phyloP scores from a whole-genome alignment of 192 early-diverging fungal species.

The Geranomyces michiganensis region DNA sequence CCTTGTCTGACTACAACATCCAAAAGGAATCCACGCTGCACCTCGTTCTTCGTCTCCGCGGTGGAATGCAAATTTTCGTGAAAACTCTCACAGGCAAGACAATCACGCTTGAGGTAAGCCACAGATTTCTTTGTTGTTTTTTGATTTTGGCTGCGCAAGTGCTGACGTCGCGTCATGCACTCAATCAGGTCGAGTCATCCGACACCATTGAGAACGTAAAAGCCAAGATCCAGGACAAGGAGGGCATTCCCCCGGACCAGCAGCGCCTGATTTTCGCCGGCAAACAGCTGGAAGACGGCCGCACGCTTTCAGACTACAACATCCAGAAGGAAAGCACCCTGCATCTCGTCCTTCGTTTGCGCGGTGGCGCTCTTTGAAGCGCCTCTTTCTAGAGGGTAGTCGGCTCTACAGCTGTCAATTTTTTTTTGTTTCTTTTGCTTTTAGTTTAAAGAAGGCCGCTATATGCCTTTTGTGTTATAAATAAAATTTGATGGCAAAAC shows the following conservation, averaged over 20 bases:
- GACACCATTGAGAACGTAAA: slow-evolving; percentile 79
- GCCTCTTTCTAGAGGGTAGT: too few species aligned
- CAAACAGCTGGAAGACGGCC: slow-evolving; percentile 79
- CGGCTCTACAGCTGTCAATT: too few species aligned
- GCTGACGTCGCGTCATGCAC: slow-evolving; percentile 45
- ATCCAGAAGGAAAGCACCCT: slow-evolving; percentile 73
- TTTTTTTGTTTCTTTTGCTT: too few species aligned
- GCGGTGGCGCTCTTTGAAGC: slow-evolving; percentile 42
- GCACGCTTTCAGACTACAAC: slow-evolving; percentile 59
- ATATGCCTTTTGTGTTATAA: too few species aligned
- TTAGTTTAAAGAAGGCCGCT: too few species aligned
- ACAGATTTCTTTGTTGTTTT: too few species aligned
- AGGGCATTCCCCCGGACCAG: slow-evolving; percentile 79
- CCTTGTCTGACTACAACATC: slow-evolving; percentile 62
- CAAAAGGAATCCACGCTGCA: slow-evolving; percentile 73
- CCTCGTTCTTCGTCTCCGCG: slow-evolving; percentile 73
- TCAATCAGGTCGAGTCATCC: slow-evolving; percentile 56
- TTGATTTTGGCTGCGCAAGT: too few species aligned
- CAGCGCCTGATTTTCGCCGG: slow-evolving; percentile 81
- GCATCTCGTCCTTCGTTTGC: slow-evolving; percentile 66
- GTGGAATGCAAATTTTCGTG: slow-evolving; percentile 78
- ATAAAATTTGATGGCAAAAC: too few species aligned
- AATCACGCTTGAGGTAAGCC: slow-evolving; percentile 71
- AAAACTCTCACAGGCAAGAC: slow-evolving; percentile 94
- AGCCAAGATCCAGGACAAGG: slow-evolving; percentile 54